These are phyloP conservation scores for Mariannaea elegans DNA, from an alignment of 2,329 filamentous ascomycete genomes.

Conservation along the genomic window DNA sequence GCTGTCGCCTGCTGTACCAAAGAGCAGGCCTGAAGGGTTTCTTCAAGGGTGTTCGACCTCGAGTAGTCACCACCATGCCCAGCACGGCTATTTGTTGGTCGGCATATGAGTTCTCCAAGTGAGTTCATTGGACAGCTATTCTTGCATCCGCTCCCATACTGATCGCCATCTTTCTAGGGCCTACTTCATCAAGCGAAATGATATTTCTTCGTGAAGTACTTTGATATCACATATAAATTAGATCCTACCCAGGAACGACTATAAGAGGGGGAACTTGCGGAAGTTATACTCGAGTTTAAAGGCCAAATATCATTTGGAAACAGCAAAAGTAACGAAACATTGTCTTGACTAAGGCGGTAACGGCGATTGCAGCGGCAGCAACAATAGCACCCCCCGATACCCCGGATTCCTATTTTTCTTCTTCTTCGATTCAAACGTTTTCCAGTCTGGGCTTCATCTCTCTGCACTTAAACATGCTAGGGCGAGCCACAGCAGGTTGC, in stretches of 20 bases:
- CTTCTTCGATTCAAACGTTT: slow-evolving; percentile 27
- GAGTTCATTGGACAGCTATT: slow-evolving; percentile 42
- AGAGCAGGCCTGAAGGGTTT: slow-evolving; percentile 89
- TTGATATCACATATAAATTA: slow-evolving; percentile 1
- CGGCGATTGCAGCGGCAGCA: slow-evolving; percentile 7
- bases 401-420: slow-evolving; percentile 8
- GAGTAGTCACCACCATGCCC: slow-evolving; percentile 96
- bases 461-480: not conserved
- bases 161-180: slow-evolving; percentile 50
- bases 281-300: slow-evolving; percentile 14
- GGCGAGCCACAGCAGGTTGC: not conserved
- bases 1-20: slow-evolving; percentile 81
- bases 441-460: slow-evolving; percentile 5
- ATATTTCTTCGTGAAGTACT: slow-evolving; percentile 44
- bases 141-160: slow-evolving; percentile 9
- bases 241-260: slow-evolving; percentile 14
- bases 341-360: slow-evolving; percentile 1
- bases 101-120: slow-evolving; percentile 75
- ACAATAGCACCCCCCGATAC: slow-evolving; percentile 18
- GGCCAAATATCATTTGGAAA: slow-evolving; percentile 10
- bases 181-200: slow-evolving; percentile 67
- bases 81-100: slow-evolving; percentile 99
- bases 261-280: slow-evolving; percentile 10
- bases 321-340: slow-evolving; percentile 11
- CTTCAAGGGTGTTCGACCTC: slow-evolving; percentile 89